Percentiles rank a stretch among this genome's conserved stretches.
phyloP scores from a whole-genome alignment of 1,139 yeast genomes.

The Kodamaea alishanica region DNA sequence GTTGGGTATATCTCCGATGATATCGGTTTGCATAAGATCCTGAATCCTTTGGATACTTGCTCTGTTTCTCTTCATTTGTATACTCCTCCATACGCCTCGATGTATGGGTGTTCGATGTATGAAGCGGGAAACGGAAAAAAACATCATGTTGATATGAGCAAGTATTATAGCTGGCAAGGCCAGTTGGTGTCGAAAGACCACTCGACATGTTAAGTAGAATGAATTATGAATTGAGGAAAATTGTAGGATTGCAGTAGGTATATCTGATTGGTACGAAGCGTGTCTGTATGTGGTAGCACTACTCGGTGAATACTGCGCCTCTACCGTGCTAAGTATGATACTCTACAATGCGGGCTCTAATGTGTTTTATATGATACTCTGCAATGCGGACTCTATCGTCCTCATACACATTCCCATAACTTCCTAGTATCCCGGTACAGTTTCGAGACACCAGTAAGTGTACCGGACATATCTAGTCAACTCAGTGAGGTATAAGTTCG shows the following conservation, averaged over 20 bases:
- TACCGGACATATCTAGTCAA: no score
- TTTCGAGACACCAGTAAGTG: no score
- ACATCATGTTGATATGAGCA: constrained; percentile 59
- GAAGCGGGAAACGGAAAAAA: constrained; percentile 51
- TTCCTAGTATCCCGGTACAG: no score
- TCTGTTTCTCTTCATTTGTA: constrained; percentile 72
- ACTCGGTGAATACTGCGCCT: neutral
- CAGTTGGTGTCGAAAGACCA: constrained; percentile 29
- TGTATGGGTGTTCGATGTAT: constrained; percentile 63
- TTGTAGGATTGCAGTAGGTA: neutral
- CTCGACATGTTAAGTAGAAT: constrained; percentile 27
- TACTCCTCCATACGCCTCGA: constrained; percentile 75
- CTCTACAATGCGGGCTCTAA: neutral
- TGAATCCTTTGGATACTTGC: constrained; percentile 47
- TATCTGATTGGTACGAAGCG: neutral
- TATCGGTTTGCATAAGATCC: constrained; percentile 65
- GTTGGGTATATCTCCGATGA: constrained; percentile 68
- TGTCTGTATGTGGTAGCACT: neutral
- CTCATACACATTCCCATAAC: no score
- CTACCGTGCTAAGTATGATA: neutral
- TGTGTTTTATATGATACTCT: no score
- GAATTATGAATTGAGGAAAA: neutral
- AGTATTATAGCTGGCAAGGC: constrained; percentile 64
- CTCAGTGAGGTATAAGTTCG: no score
- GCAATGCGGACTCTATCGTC: no score